A percentile compares a stretch with the other conserved stretches of the same genome.
Evolutionary conservation across 176 grass and related monocot genomes (phyloP).

Genomic region (Carex cristatella): DNA sequence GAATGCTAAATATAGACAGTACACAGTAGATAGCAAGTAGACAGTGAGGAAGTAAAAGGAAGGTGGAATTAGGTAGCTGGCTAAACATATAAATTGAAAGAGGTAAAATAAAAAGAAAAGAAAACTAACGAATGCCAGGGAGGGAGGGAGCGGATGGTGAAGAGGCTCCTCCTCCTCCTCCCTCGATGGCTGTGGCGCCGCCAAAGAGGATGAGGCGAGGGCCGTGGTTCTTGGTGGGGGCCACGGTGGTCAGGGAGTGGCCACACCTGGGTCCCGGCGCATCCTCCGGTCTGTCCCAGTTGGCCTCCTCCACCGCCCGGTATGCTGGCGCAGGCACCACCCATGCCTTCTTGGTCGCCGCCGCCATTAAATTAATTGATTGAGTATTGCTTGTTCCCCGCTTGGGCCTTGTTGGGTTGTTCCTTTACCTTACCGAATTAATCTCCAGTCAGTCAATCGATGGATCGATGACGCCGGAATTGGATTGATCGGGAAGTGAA

Average conservation of each 20-base stretch:
- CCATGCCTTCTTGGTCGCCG: conserved; percentile 53
- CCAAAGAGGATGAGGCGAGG: conserved; percentile 95
- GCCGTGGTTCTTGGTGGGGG: conserved; percentile 74
- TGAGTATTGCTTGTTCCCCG: too few relatives aligned
- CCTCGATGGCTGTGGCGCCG: conserved; percentile 89
- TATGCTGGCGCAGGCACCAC: conserved; percentile 69
- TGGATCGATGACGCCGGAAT: too few relatives aligned
- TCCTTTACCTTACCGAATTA: too few relatives aligned
- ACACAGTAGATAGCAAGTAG: too few relatives aligned
- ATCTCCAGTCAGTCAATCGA: too few relatives aligned
- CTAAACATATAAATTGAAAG: neutral
- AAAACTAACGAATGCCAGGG: conserved; percentile 74
- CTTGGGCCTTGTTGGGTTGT: too few relatives aligned
- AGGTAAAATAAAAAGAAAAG: neutral
- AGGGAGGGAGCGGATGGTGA: conserved; percentile 19
- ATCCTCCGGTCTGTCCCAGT: conserved; percentile 61
- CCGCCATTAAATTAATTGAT: neutral
- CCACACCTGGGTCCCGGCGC: conserved; percentile 64
- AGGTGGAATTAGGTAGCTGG: neutral
- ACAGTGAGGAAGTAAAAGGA: neutral
- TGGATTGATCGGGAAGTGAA: too few relatives aligned
- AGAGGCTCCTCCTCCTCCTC: conserved; percentile 11
- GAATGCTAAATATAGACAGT: neutral
- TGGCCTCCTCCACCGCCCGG: conserved; percentile 35
- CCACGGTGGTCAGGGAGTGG: conserved; percentile 79